Conservation (phyloP, 169 alveolate species). For the Plasmodium inui region DNA sequence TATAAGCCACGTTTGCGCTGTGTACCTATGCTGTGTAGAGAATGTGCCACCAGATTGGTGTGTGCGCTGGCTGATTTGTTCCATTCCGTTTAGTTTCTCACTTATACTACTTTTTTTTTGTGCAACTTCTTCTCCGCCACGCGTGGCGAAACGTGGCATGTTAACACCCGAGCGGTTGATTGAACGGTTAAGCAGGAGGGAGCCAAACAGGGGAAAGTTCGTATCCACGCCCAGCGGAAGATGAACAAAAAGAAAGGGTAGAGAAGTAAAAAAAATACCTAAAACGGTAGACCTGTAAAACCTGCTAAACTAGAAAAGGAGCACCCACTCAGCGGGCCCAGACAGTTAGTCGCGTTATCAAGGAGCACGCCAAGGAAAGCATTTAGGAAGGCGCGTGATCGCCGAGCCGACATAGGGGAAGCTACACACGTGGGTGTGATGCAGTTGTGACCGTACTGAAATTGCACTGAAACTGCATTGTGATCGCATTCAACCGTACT, state of each 20-base stretch:
- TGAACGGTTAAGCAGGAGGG: neutral
- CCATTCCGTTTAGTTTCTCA: neutral
- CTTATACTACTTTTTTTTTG: neutral
- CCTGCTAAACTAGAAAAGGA: neutral
- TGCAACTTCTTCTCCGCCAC: neutral
- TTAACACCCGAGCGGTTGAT: neutral
- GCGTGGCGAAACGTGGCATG: neutral
- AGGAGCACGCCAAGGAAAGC: neutral
- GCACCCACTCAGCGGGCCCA: neutral
- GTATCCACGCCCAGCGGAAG: neutral
- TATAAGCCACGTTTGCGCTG: neutral
- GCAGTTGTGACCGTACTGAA: neutral
- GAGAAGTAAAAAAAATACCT: neutral
- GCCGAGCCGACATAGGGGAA: neutral
- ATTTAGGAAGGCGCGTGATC: neutral
- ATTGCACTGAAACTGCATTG: no score
- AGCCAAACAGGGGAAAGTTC: neutral
- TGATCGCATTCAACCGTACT: no score
- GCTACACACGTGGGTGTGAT: neutral
- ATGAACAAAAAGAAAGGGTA: neutral
- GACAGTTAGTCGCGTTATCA: neutral
- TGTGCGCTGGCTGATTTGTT: neutral
- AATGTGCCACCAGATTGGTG: neutral
- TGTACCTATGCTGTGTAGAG: neutral
- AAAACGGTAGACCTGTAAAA: neutral